A percentile compares a stretch with the other conserved stretches of the same genome.
Conservation (phyloP, 768 basidiomycete species). For the Tubosaeta brunneosetosa region DNA sequence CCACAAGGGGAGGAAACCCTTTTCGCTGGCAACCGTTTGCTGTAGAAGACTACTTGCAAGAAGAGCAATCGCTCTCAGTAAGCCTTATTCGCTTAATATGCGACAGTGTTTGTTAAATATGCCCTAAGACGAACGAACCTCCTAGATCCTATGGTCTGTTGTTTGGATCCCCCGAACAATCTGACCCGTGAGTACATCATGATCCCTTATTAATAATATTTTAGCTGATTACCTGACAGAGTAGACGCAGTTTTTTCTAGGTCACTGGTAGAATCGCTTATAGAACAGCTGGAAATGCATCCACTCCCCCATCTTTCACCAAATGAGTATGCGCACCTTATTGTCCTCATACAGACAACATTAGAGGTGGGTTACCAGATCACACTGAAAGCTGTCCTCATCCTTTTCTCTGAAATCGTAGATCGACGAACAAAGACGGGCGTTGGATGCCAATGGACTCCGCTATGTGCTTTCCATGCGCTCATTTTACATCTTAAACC, state of each 20-base stretch:
- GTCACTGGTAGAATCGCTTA: constrained; percentile 51
- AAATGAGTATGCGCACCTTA: constrained; percentile 79
- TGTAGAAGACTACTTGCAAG: constrained; percentile 41
- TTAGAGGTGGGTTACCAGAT: constrained; percentile 55
- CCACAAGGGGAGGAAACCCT: constrained; percentile 9
- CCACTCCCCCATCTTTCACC: constrained; percentile 68
- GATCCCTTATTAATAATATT: neutral
- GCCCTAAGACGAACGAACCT: constrained; percentile 12
- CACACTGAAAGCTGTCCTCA: neutral
- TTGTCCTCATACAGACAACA: constrained; percentile 82
- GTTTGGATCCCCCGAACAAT: constrained; percentile 44
- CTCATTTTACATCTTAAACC: constrained; percentile 83
- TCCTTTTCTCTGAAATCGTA: constrained; percentile 27
- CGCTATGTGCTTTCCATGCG: constrained; percentile 92
- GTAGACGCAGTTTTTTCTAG: constrained; percentile 56
- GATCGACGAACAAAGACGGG: constrained; percentile 88
- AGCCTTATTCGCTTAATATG: neutral
- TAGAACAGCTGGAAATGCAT: constrained; percentile 57
- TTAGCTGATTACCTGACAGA: constrained; percentile 27
- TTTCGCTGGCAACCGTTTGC: constrained; percentile 48
- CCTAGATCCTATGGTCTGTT: constrained; percentile 45
- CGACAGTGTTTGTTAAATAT: neutral
- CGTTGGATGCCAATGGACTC: constrained; percentile 87
- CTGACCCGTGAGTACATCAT: constrained; percentile 40
- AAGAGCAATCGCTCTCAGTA: constrained; percentile 20